phyloP scores from a whole-genome alignment of 1,284 basidiomycete species.

The Ustilago cynodontis region DNA sequence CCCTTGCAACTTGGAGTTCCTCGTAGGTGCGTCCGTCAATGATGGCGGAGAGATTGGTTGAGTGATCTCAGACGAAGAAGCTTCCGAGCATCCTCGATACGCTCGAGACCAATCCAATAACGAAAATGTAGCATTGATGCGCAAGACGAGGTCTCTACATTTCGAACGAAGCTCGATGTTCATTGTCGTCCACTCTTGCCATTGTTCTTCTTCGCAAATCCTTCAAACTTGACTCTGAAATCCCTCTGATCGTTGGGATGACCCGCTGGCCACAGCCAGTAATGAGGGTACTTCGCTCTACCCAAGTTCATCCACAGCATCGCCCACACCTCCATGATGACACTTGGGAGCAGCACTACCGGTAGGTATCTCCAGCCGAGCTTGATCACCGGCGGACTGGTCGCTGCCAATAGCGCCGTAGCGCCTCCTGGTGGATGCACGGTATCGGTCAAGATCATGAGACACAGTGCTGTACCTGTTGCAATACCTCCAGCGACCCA shows the following conservation, averaged over 20 bases:
- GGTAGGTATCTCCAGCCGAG: conserved; percentile 53
- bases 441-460: conserved; percentile 52
- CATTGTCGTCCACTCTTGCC: neutral
- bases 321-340: conserved; percentile 53
- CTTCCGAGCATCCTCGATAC: too few relatives aligned
- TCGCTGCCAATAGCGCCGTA: conserved; percentile 48
- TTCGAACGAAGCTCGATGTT: conserved; percentile 5
- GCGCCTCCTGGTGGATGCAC: conserved; percentile 57
- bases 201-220: conserved; percentile 4
- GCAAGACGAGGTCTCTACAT: neutral
- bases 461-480: conserved; percentile 43
- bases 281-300: conserved; percentile 30
- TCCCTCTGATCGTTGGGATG: conserved; percentile 25
- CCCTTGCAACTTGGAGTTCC: too few relatives aligned
- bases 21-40: too few relatives aligned
- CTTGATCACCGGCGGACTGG: conserved; percentile 39
- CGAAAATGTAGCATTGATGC: too few relatives aligned
- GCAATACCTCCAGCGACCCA: conserved; percentile 53
- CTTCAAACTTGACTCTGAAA: conserved; percentile 30
- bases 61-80: too few relatives aligned
- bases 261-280: conserved; percentile 38
- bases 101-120: too few relatives aligned
- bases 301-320: conserved; percentile 58
- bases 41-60: too few relatives aligned
- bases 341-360: conserved; percentile 42